phyloP scores from a whole-genome alignment of 179 eudicot genomes.

The Monotropa hypopitys region DNA sequence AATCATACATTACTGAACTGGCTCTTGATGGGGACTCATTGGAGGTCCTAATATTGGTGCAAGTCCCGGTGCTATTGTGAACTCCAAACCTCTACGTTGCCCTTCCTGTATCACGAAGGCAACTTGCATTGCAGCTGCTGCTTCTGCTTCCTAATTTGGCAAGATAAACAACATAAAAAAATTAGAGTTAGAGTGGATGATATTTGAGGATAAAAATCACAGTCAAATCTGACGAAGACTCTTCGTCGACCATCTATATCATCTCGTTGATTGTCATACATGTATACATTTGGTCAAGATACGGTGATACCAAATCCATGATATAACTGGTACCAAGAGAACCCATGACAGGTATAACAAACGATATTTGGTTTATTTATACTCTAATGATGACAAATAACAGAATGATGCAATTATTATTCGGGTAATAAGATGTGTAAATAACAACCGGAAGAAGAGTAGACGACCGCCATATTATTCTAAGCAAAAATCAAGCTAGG shows the following conservation, averaged over 20 bases:
- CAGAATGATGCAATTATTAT: background rate
- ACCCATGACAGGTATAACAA: background rate
- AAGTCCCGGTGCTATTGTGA: slow-evolving; percentile 47
- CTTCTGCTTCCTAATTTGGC: slow-evolving; percentile 60
- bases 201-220: background rate
- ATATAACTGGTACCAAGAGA: background rate
- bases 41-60: slow-evolving; percentile 20
- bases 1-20: slow-evolving; percentile 19
- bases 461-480: background rate
- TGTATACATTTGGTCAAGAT: background rate
- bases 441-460: background rate
- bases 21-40: slow-evolving; percentile 31
- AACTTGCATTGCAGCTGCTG: slow-evolving; percentile 65
- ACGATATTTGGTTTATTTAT: background rate
- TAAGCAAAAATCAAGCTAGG: background rate
- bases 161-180: background rate
- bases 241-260: background rate
- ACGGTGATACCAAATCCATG: background rate
- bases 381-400: background rate
- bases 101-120: slow-evolving; percentile 70
- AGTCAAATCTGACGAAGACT: background rate
- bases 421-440: background rate
- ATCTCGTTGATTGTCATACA: background rate
- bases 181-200: background rate
- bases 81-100: slow-evolving; percentile 54